These are phyloP conservation scores for Moringa oleifera DNA, from an alignment of 345 rosid genomes.

Conservation along the genomic window DNA sequence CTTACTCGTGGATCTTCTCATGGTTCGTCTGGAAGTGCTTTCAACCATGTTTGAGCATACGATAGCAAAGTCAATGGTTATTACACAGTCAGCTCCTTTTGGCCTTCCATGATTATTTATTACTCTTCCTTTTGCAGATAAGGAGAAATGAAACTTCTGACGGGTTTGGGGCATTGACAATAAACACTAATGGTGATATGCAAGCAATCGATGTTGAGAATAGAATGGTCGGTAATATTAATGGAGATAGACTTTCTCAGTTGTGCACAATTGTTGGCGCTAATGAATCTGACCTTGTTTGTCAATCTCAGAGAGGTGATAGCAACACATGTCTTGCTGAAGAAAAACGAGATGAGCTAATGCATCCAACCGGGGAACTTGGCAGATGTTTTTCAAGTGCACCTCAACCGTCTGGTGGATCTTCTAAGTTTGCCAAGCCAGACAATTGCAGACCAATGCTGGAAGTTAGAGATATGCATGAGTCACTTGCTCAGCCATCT, in stretches of 20 bases:
- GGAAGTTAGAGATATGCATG: constrained; percentile 46
- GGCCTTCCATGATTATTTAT: not conserved
- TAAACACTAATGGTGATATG: constrained; percentile 26
- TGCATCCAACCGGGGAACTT: constrained; percentile 27
- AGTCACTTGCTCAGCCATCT: constrained; percentile 55
- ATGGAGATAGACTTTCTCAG: constrained; percentile 43
- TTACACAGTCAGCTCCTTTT: not conserved
- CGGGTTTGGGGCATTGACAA: constrained; percentile 33
- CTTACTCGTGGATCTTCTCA: not conserved
- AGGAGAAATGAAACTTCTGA: constrained; percentile 37
- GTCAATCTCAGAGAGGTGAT: constrained; percentile 38
- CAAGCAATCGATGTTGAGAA: constrained; percentile 33
- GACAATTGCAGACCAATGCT: constrained; percentile 34
- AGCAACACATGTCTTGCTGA: constrained; percentile 26
- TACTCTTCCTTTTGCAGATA: constrained; percentile 23
- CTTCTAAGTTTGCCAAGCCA: constrained; percentile 25
- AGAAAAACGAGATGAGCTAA: constrained; percentile 41
- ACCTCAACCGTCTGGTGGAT: constrained; percentile 18
- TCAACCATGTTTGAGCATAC: not conserved
- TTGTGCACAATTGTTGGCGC: constrained; percentile 43
- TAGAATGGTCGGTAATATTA: constrained; percentile 25
- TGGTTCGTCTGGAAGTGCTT: not conserved
- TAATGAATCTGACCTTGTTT: constrained; percentile 37
- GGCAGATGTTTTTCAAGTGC: constrained; percentile 19
- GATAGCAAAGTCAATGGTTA: not conserved